Evolutionary conservation across 345 rosid species (phyloP).

Genomic region (Carallia pectinifolia): DNA sequence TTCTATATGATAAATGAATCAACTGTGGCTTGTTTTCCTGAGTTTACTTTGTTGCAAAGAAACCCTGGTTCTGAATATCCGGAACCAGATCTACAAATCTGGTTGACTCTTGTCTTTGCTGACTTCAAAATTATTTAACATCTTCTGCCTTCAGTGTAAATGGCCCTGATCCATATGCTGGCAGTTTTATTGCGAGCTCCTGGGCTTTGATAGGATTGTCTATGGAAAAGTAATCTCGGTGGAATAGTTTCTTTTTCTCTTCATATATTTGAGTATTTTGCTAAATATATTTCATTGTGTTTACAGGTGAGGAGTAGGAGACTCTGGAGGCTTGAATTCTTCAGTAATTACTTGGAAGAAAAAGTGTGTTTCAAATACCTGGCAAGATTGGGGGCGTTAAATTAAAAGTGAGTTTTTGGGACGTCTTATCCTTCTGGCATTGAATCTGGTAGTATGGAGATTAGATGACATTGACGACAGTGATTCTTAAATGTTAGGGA

Average conservation of each 20-base stretch:
- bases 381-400: background rate
- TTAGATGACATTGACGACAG: no score
- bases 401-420: background rate
- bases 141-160: conserved; percentile 26
- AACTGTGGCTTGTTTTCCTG: no score
- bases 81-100: background rate
- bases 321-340: background rate
- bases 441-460: no score
- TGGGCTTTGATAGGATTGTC: conserved; percentile 25
- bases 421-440: background rate
- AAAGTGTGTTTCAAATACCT: background rate
- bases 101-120: conserved; percentile 18
- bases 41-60: no score
- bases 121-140: conserved; percentile 24
- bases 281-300: background rate
- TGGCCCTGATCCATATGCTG: conserved; percentile 26
- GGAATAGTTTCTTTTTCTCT: background rate
- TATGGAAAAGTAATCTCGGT: background rate
- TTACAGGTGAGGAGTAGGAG: background rate
- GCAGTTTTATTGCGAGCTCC: conserved; percentile 18
- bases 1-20: no score
- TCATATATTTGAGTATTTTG: background rate
- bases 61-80: no score
- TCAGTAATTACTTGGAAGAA: background rate
- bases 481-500: no score